These are phyloP conservation scores for Stentor roeselii DNA, from an alignment of 73 alveolate species.

Conservation along the genomic window DNA sequence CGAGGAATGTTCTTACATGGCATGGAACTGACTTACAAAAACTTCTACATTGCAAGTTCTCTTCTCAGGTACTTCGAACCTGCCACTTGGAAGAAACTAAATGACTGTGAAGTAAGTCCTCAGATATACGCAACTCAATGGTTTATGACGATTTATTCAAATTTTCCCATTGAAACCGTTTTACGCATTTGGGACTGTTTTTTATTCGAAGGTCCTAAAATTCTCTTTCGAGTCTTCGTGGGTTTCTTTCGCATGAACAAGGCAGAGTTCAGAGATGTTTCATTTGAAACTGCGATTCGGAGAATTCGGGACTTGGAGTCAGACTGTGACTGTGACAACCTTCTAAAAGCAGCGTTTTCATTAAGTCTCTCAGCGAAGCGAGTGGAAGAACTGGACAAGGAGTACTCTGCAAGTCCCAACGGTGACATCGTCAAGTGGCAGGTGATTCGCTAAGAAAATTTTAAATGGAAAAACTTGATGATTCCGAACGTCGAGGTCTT, in stretches of 20 bases:
- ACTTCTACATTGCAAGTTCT: constrained; percentile 16
- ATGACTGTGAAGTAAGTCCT: constrained; percentile 47
- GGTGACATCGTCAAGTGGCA: not conserved
- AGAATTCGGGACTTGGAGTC: not conserved
- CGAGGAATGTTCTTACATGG: constrained; percentile 2
- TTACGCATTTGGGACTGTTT: constrained; percentile 82
- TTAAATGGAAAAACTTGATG: too few relatives aligned
- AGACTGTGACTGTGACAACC: not conserved
- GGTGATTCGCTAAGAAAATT: too few relatives aligned
- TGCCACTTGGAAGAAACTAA: not conserved
- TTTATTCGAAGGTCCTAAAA: constrained; percentile 75
- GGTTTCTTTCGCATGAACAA: constrained; percentile 66
- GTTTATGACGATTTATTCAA: constrained; percentile 76
- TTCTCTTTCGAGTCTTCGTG: constrained; percentile 68
- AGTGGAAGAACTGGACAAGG: not conserved
- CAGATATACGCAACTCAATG: constrained; percentile 84
- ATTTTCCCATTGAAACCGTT: constrained; percentile 54
- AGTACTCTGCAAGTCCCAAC: not conserved
- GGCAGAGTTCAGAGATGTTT: not conserved
- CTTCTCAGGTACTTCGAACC: not conserved
- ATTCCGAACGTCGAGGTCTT: too few relatives aligned
- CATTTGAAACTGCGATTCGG: constrained; percentile 6
- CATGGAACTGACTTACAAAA: constrained; percentile 1
- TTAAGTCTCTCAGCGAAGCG: not conserved
- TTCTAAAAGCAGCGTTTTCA: not conserved